Base-by-base conservation (phyloP, 2,329 filamentous ascomycete genomes). In the Diatrype stigma region DNA sequence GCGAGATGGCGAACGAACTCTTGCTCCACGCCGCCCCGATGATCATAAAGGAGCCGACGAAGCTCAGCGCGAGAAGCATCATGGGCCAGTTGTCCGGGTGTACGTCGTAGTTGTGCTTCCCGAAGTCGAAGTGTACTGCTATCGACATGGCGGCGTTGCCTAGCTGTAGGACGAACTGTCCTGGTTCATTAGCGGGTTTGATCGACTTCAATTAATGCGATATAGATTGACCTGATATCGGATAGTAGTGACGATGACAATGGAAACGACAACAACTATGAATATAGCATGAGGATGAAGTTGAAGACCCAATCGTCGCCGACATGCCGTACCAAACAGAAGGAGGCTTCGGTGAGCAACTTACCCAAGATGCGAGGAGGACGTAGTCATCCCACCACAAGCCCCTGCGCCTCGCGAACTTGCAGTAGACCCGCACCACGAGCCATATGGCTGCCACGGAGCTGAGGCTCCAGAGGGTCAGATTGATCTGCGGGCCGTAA, bases 1-100 rank as follows among this genome's bases (percentile, higher is more conserved):
- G 60, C 6, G 67, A 70, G 19, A 71, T 53, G 10, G 61, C 69
- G 49, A 72, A 70, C 1, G 69, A 70, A 1, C 68, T 70, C 56
- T 73, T 73, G 58, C 67, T 69, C 54, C 60, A 61, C 2, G 62
- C 59, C 12, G 68, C 64, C 1, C 63, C 63, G 16, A 65, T 51
- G 45, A 68, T 60, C 14, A 63, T 66, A 47, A 64, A 59, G 2
- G 49, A n/a, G 3, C 54, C 55, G 3, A 49, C 51, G 48, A 61
- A 63, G 28, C 55, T 59, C 17, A 56, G 46, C 38, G 58, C 35
- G 21, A 58, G 46, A 8, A 50, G 52, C 51, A 61, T 61, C 19
- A 49, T 57, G 23, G 57, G 45, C 6, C 51, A 37, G 22, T 56
- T 54, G 0, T 34, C 19, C 2, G 51, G 50, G 2, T 22, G 11